Base-by-base conservation (phyloP, 192 early-diverging fungal species). In the Phlyctochytrium bullatum region DNA sequence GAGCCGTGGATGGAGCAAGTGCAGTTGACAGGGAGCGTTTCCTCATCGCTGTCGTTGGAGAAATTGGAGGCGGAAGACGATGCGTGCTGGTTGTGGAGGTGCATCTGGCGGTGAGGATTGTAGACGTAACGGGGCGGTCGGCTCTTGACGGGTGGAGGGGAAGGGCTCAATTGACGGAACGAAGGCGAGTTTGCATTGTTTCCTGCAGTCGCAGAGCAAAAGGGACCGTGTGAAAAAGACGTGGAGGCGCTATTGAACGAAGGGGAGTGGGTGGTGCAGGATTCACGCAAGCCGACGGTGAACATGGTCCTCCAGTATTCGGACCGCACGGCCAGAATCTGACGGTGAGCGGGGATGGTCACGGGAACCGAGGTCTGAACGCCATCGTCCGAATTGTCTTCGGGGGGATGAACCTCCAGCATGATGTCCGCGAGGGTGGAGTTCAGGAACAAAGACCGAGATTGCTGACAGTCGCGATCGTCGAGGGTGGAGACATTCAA, bases 221-320 rank as follows among this genome's bases (percentile, higher is more conserved):
- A 57, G 4, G 27, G 54, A 28, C 54, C n/a, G 12, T 10, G n/a
- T n/a, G 54, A 28, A 28, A 28, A 27, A 10, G 54, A 57, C 54
- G 27, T 10, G 6, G 54, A 14, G 25, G 16, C 6, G 27, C 6
- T 27, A 6, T 24, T 57, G 14, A 57, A 14, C 16, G 54, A 57
- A 10, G 54, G 6, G 54, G n/a, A n/a, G n/a, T n/a, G n/a, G n/a
- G n/a, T n/a, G n/a, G n/a, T n/a, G n/a, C n/a, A n/a, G n/a, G 54
- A 57, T 57, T 57, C 75, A 10, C 62, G 59, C 27, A 68, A 64
- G 32, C 70, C 75, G 50, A 64, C 68, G 16, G 66, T 62, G 36
- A 76, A 76, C 75, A 76, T 76, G 52, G 66, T 62, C 25, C 70
- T n/a, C 36, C 72, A 76, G 70, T 76, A 76, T 52, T 76, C 75